Base-by-base conservation (phyloP, 2,329 filamentous ascomycete genomes). In the Clarireedia hainanense region DNA sequence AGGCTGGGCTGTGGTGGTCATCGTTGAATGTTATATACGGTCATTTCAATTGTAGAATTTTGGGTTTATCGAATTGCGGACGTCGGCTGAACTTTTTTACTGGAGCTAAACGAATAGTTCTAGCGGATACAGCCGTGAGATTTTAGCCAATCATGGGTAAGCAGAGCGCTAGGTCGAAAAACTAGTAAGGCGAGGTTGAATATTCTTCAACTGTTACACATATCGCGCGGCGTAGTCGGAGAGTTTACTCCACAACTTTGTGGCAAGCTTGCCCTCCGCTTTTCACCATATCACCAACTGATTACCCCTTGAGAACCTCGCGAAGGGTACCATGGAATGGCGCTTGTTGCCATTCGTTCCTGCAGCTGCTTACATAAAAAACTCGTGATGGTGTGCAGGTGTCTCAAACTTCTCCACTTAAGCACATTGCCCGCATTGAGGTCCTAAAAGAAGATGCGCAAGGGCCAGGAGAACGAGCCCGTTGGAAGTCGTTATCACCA, bases 1-100 rank as follows among this genome's bases (percentile, higher is more conserved):
- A 17, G 62, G 60, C 57, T 63, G 64, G 47, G 64, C 58, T 49
- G 60, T 56, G 43, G 65, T 56, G 20, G 65, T 45, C 63, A 65
- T 62, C 36, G 50, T 59, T 43, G 51, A 20, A 39, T 24, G 24
- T 51, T 55, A 37, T 59, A 26, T 54, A 51, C 30, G 30, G 15
- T 36, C 36, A 49, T 14, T 54, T 46, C 24, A 23, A 6, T 14
- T 36, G 14, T 30, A 10, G 12, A 45, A 30, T 47, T 49, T 51
- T 46, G 10, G 23, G 15, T 40, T 55, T 50, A 43, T 55, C 17
- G 49, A 36, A 20, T 26, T 20, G 49, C 43, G 27, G 46, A 43
- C 52, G 17, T 55, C 52, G 46, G 52, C 52, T 55, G 52, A 55
- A 50, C 52, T 55, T 42, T 50, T 55, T 55, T 50, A 24, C 4